Evolutionary conservation across 768 basidiomycete genomes (phyloP), one percentile per base, ranked within the genome.

Genomic region (Mycena pura): DNA sequence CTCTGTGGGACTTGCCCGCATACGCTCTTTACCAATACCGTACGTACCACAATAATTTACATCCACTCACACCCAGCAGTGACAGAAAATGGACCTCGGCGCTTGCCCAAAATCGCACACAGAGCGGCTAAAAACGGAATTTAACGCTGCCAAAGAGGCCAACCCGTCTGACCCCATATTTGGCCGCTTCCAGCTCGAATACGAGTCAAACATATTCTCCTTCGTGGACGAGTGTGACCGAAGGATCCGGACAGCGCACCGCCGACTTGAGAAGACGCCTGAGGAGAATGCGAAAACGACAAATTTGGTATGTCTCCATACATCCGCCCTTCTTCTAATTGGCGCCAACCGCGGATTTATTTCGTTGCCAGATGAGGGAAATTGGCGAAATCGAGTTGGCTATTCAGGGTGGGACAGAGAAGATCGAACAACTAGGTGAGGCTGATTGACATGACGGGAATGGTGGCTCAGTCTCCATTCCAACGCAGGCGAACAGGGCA

Each of bases 281-380:
- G 97, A 99, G 79, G 97, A 99, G 82, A 99, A 99, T 74, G 95
- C 95, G 49, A 97, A 98, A 79, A 99, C 96, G 29, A 98, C 97
- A 5, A 95, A 96, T 75, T 76, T 99, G 81, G 92, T 92, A 64
- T 45, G 86, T 77, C 41, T 54, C n/a, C n/a, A n/a, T 55, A 44
- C 32, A 50, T 19, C 41, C 28, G 55, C 41, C 19, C 53, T 34
- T 41, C 21, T 44, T 52, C 49, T 43, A 32, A 39, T 11, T 49
- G n/a, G n/a, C n/a, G n/a, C n/a, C n/a, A n/a, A n/a, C 21, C 48
- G 28, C 45, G 51, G 28, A 59, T 58, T 38, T 53, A 52, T 52
- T 31, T 22, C 17, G 15, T 27, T 14, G 38, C 39, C 68, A 93
- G 92, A 99, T 99, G 97, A 84, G 95, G 65, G 97, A 99, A 84